Conservation (phyloP, 148 eudicot species). For the Rhododendron williamsianum region DNA sequence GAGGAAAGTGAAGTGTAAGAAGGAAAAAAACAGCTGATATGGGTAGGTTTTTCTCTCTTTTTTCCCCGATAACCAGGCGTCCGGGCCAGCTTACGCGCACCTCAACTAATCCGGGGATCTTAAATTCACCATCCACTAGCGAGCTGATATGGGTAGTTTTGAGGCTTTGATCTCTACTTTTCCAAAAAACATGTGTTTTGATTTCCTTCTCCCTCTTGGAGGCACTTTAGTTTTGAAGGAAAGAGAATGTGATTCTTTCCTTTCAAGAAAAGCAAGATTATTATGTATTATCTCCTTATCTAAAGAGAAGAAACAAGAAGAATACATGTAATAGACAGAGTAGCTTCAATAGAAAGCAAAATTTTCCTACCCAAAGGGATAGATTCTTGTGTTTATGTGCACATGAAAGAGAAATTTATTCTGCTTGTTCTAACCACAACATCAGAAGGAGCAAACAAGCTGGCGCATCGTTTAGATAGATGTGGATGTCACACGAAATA, state of each 20-base stretch:
- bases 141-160: not conserved
- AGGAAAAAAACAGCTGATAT: not conserved
- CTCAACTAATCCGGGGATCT: not conserved
- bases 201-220: slow-evolving; percentile 1
- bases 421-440: not conserved
- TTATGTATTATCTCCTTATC: not conserved
- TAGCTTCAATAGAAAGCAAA: slow-evolving; percentile 35
- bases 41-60: not conserved
- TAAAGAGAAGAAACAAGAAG: slow-evolving; percentile 31
- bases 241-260: slow-evolving; percentile 33
- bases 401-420: slow-evolving; percentile 16
- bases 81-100: not conserved
- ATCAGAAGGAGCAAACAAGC: not conserved
- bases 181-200: not conserved
- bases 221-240: not conserved
- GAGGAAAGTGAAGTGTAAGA: not conserved
- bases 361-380: slow-evolving; percentile 9
- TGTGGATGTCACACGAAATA: not conserved
- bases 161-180: not conserved
- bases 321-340: slow-evolving; percentile 25
- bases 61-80: not conserved
- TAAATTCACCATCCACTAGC: not conserved
- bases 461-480: not conserved
- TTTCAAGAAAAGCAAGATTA: slow-evolving; percentile 29
- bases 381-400: slow-evolving; percentile 24